Conservation (phyloP, 2,329 filamentous ascomycete genomes). For the Cercospora berteroae region DNA sequence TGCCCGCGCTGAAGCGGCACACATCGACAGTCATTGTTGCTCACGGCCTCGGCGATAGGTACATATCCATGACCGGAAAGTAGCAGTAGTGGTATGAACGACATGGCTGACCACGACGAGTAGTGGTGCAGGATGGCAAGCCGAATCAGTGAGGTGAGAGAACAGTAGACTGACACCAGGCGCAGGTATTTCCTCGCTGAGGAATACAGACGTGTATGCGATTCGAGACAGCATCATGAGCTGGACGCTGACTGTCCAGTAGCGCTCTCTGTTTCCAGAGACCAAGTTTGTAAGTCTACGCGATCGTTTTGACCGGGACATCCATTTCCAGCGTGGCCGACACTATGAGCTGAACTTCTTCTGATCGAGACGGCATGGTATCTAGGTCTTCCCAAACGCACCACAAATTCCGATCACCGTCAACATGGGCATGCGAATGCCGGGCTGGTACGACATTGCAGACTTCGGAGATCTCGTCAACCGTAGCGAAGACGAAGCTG, state of each 20-base stretch:
- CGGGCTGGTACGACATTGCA: slow-evolving; percentile 80
- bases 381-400: slow-evolving; percentile 77
- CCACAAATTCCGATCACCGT: slow-evolving; percentile 48
- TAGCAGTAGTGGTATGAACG: slow-evolving; percentile 1
- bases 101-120: slow-evolving; percentile 13
- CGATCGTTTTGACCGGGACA: background rate
- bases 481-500: slow-evolving; percentile 63
- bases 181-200: slow-evolving; percentile 70
- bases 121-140: slow-evolving; percentile 68
- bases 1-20: slow-evolving; percentile 77
- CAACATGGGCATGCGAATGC: slow-evolving; percentile 78
- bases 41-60: slow-evolving; percentile 84
- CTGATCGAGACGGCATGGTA: slow-evolving; percentile 40
- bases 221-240: slow-evolving; percentile 37
- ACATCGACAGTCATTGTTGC: slow-evolving; percentile 93
- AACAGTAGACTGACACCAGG: background rate
- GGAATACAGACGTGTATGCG: slow-evolving; percentile 72
- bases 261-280: slow-evolving; percentile 66
- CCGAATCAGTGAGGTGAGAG: background rate
- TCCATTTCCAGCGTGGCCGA: background rate
- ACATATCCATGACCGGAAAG: slow-evolving; percentile 7
- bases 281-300: slow-evolving; percentile 59
- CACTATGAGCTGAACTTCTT: background rate
- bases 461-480: slow-evolving; percentile 49
- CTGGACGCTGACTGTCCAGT: background rate